Conservation (phyloP, 2,329 filamentous ascomycete species). For the Aspergillus oerlinghausenensis region DNA sequence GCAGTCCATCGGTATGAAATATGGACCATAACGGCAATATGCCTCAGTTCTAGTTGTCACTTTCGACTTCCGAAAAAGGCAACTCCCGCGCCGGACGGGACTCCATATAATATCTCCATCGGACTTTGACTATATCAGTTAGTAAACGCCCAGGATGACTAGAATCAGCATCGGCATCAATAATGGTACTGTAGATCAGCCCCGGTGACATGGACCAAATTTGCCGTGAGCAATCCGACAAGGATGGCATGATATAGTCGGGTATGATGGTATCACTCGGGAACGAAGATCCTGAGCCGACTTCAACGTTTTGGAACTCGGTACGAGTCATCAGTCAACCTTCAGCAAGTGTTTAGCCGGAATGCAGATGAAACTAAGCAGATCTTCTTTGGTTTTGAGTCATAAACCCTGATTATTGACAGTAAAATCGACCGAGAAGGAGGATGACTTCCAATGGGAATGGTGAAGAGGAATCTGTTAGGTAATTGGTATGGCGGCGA, state of each 20-base stretch:
- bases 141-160: not conserved
- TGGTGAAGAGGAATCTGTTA: slow-evolving; percentile 24
- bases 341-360: not conserved
- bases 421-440: not conserved
- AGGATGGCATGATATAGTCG: not conserved
- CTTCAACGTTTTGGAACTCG: not conserved
- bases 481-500: slow-evolving; percentile 25
- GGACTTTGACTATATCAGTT: not conserved
- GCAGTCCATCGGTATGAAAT: not conserved
- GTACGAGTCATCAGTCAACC: not conserved
- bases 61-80: not conserved
- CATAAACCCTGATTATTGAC: not conserved
- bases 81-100: not conserved
- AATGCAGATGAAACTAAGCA: not conserved
- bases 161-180: not conserved
- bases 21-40: not conserved
- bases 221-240: not conserved
- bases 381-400: not conserved
- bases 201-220: not conserved
- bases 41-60: not conserved
- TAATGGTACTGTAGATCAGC: not conserved
- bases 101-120: not conserved
- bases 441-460: slow-evolving; percentile 12
- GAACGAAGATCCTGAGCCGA: not conserved
- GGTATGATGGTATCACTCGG: not conserved